Conservation (phyloP, 352 stramenopile genomes). For the Blastocystis sp. region DNA sequence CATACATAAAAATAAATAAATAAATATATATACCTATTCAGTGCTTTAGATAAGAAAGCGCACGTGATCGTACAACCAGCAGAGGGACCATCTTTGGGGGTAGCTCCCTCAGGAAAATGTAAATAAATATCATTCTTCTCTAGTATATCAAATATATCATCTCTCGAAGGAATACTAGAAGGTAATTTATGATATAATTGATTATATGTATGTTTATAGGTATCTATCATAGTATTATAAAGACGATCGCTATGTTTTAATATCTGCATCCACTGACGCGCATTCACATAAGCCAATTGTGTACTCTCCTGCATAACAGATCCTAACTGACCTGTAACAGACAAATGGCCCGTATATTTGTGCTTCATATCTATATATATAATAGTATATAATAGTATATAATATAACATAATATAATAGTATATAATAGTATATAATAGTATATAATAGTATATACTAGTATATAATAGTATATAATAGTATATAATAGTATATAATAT, state of each 20-base stretch:
- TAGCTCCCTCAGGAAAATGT: constrained; percentile 90
- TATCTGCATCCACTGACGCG: constrained; percentile 41
- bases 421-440: too few species aligned
- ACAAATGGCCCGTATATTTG: constrained; percentile 45
- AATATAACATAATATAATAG: too few species aligned
- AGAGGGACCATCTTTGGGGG: constrained; percentile 88
- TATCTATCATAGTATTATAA: constrained; percentile 23
- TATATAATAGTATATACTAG: too few species aligned
- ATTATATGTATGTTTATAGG: constrained; percentile 29
- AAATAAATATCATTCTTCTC: constrained; percentile 69
- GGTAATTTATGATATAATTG: constrained; percentile 1
- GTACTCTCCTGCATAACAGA: constrained; percentile 95
- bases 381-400: too few species aligned
- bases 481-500: too few species aligned
- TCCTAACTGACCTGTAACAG: constrained; percentile 78
- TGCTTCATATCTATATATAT: too few species aligned
- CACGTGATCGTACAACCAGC: constrained; percentile 92
- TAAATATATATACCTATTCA: too few species aligned
- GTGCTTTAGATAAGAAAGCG: constrained; percentile 56
- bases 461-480: too few species aligned
- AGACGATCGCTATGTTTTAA: constrained; percentile 10
- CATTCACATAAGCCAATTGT: constrained; percentile 81
- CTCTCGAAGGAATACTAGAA: background rate
- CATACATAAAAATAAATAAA: too few species aligned
- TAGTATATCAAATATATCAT: constrained; percentile 19